These are phyloP conservation scores for Aristolochia contorta DNA, from an alignment of 164 flowering plant genomes.

Conservation along the genomic window DNA sequence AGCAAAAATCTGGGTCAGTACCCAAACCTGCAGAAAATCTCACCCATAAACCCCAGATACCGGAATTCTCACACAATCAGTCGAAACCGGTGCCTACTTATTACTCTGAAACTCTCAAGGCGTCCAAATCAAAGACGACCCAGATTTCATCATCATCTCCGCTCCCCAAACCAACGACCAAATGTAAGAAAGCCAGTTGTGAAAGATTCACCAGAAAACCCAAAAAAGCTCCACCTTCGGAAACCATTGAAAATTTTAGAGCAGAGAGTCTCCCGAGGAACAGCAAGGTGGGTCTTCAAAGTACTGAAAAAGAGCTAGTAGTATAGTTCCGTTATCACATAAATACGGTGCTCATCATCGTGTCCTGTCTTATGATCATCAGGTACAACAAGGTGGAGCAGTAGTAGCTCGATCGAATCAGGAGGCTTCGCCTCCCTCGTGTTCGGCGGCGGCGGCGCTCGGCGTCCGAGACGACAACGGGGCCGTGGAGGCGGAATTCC, in stretches of 20 bases:
- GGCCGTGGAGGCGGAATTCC: conserved; percentile 13
- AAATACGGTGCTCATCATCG: too few species aligned
- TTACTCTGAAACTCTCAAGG: too few species aligned
- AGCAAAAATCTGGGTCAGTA: conserved; percentile 18
- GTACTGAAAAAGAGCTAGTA: too few species aligned
- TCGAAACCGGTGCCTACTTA: too few species aligned
- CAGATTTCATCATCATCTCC: not conserved
- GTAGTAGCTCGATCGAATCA: not conserved
- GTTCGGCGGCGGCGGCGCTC: conserved; percentile 4
- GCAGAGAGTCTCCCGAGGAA: not conserved
- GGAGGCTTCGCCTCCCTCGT: not conserved
- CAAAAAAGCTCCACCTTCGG: conserved; percentile 22
- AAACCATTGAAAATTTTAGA: not conserved
- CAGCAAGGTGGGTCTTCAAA: not conserved
- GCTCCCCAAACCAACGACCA: conserved; percentile 6
- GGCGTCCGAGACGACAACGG: conserved; percentile 12
- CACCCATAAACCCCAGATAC: conserved; percentile 8
- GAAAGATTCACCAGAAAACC: conserved; percentile 19
- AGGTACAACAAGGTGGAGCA: not conserved
- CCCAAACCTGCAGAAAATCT: conserved; percentile 11
- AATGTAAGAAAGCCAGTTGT: conserved; percentile 23
- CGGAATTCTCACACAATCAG: not conserved
- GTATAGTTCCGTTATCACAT: too few species aligned
- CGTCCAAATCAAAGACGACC: not conserved
- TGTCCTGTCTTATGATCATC: too few species aligned